Conservation (phyloP, 2,329 filamentous ascomycete genomes). For the Ilyonectria sp. region DNA sequence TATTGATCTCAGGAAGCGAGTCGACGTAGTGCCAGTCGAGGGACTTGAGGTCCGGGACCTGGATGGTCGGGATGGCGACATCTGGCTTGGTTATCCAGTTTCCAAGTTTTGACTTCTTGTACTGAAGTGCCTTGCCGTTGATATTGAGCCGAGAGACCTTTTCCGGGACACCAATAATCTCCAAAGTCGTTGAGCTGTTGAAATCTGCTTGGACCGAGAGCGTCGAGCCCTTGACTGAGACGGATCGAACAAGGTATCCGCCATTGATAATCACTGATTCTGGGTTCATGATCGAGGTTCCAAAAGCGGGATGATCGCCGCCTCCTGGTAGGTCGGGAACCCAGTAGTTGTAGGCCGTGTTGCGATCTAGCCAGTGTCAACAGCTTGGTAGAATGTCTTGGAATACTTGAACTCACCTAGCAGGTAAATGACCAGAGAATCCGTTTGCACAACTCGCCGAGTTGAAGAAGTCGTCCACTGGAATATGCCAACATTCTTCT, state of each 20-base stretch:
- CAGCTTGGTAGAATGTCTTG: fast-evolving
- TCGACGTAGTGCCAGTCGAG: constrained; percentile 80
- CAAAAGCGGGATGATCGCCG: constrained; percentile 46
- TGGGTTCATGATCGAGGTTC: constrained; percentile 53
- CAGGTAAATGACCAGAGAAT: constrained; percentile 60
- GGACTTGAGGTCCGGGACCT: constrained; percentile 67
- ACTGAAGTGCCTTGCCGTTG: constrained; percentile 56
- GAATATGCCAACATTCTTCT: constrained; percentile 42
- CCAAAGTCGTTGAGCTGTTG: constrained; percentile 77
- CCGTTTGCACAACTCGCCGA: constrained; percentile 52
- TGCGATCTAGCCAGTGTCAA: constrained; percentile 65
- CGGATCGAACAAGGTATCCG: constrained; percentile 75
- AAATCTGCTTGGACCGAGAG: constrained; percentile 79
- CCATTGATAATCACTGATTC: constrained; percentile 68
- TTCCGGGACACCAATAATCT: constrained; percentile 75
- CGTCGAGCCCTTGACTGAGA: constrained; percentile 67
- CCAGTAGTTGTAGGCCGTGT: constrained; percentile 80
- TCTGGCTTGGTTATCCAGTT: constrained; percentile 66
- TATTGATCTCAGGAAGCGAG: constrained; percentile 77
- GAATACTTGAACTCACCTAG: constrained; percentile 44
- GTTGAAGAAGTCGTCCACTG: constrained; percentile 51
- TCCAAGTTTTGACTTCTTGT: constrained; percentile 57
- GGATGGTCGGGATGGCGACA: constrained; percentile 67
- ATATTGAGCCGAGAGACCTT: constrained; percentile 61
- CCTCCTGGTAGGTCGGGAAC: constrained; percentile 67